Evolutionary conservation across 1,139 yeast species (phyloP).

Genomic region (Zygoascus hellenicus): DNA sequence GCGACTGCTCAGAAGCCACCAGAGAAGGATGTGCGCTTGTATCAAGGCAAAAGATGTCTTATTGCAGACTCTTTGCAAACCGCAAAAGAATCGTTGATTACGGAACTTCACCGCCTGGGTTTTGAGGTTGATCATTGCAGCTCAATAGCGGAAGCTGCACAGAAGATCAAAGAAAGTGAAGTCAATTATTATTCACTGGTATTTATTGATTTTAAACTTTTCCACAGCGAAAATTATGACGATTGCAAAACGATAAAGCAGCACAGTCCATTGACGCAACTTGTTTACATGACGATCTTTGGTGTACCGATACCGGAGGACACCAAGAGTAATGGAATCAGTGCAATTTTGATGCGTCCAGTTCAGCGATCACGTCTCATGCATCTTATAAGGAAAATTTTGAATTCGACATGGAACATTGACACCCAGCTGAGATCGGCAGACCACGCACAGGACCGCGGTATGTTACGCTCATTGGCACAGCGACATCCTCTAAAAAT

Average conservation of each 20-base stretch:
- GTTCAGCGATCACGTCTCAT: constrained; percentile 23
- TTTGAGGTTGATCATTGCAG: constrained; percentile 16
- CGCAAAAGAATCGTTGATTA: constrained; percentile 33
- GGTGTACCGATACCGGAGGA: constrained; percentile 17
- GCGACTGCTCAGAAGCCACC: constrained; percentile 16
- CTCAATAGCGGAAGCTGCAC: constrained; percentile 18
- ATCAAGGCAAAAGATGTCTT: constrained; percentile 31
- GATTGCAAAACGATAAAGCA: constrained; percentile 25
- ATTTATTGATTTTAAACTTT: constrained; percentile 25
- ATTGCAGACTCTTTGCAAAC: constrained; percentile 37
- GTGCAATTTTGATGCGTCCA: constrained; percentile 27
- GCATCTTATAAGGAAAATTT: constrained; percentile 23
- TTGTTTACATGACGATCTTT: constrained; percentile 24
- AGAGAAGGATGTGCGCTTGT: constrained; percentile 23
- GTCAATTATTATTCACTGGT: constrained; percentile 22
- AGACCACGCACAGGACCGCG: constrained; percentile 22
- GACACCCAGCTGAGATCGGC: constrained; percentile 28
- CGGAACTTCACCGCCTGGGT: constrained; percentile 21
- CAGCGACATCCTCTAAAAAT: constrained; percentile 43
- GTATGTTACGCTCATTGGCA: constrained; percentile 34
- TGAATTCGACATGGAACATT: constrained; percentile 21
- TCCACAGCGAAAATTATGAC: constrained; percentile 18
- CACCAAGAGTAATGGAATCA: constrained; percentile 20
- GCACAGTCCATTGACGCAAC: constrained; percentile 29
- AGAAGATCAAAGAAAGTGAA: constrained; percentile 15